Evolutionary conservation across 2,329 filamentous ascomycete species (phyloP), one percentile per base, ranked within the genome.

Genomic region (Aspergillus chevalieri): DNA sequence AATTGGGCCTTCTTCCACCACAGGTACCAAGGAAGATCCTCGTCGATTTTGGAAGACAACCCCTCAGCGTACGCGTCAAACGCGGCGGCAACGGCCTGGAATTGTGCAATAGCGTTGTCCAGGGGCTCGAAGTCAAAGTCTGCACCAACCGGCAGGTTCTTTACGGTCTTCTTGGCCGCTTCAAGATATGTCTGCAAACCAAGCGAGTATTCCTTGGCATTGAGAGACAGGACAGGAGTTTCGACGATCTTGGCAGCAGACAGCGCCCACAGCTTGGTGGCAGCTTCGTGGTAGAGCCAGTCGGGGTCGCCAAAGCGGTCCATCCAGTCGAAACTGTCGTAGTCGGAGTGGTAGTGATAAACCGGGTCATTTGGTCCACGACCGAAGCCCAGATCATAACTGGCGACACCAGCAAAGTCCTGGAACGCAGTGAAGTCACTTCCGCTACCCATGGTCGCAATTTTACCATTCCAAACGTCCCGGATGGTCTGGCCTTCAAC

Each of bases 311-410:
- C 88, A 57, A 82, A 89, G 3, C 74, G 84, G 12, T 84, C 78
- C 87, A 93, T 93, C 89, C 89, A 94, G 60, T 85, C 75, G 63
- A 87, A 91, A 30, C 80, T 87, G 63, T 94, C 89, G 63, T 91
- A 94, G 69, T 93, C 93, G 53, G 81, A 75, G 59, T 94, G 88
- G 62, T 93, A 94, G 67, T 89, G 86, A 61, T 89, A 87, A 43
- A 78, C 72, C 49, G 75, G 66, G 41, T 78, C 75, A 1, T 69
- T 63, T 0, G 57, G 50, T 21, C 68, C 68, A 6, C 58, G 63
- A 14, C 65, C 66, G 61, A 87, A 88, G 22, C 79, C 78, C 46
- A 87, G 75, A 60, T 87, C 82, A 12, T 87, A 64, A 53, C 78
- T 82, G 6, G 85, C 78, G 38, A 89, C 74, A 42, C 85, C 86